phyloP scores from a whole-genome alignment of 441 rosid genomes.

The Dalechampia spathulata region DNA sequence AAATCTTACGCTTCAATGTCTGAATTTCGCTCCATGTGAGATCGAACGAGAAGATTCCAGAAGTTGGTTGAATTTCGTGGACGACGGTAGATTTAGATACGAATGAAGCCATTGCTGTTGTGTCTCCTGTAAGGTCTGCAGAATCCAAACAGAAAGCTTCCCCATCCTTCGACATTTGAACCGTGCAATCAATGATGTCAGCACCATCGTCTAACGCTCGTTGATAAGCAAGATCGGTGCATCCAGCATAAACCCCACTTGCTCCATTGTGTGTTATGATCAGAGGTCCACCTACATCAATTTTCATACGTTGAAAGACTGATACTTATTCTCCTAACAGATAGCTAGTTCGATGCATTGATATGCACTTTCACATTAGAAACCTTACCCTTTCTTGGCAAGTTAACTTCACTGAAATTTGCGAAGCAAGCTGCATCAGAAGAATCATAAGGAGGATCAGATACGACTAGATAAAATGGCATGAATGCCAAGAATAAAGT shows the following conservation, averaged over 20 bases:
- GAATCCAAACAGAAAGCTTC: constrained; percentile 65
- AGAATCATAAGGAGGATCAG: constrained; percentile 1
- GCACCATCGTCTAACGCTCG: constrained; percentile 76
- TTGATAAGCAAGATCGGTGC: constrained; percentile 82
- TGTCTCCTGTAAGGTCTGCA: constrained; percentile 47
- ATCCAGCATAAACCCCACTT: constrained; percentile 75
- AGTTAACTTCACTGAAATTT: constrained; percentile 15
- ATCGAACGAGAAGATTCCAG: constrained; percentile 84
- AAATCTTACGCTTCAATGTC: constrained; percentile 55
- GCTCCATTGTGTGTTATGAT: constrained; percentile 84
- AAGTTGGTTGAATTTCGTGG: constrained; percentile 53
- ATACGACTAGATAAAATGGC: no score
- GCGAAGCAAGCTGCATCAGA: constrained; percentile 62
- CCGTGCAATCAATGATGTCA: constrained; percentile 77
- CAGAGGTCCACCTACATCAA: constrained; percentile 34
- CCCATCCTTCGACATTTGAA: constrained; percentile 86
- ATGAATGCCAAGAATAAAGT: no score
- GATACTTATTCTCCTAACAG: no score
- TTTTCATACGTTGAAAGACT: background rate
- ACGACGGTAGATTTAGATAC: constrained; percentile 39
- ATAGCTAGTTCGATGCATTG: background rate
- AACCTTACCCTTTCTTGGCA: constrained; percentile 28
- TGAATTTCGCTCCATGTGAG: constrained; percentile 85
- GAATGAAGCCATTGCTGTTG: constrained; percentile 55
- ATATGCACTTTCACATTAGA: background rate